These are phyloP conservation scores for Podaxis mareebaensis DNA, from an alignment of 768 basidiomycete genomes.

Conservation along the genomic window DNA sequence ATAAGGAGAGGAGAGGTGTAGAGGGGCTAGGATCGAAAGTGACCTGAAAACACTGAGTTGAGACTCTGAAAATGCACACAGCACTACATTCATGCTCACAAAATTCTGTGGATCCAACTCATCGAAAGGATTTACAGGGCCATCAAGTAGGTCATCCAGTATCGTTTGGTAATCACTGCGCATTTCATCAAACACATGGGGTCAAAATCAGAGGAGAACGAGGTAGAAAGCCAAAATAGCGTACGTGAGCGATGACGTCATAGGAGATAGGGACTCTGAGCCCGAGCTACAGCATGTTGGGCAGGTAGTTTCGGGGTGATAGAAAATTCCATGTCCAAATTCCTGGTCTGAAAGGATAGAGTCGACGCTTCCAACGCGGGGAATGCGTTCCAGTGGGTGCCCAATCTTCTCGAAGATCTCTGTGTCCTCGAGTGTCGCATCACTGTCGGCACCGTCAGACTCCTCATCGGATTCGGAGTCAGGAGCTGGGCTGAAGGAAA, in stretches of 20 bases:
- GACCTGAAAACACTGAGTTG: slow-evolving; percentile 23
- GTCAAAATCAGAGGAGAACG: slow-evolving; percentile 7
- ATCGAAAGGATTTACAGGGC: slow-evolving; percentile 24
- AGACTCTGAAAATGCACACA: slow-evolving; percentile 8
- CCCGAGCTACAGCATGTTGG: slow-evolving; percentile 21
- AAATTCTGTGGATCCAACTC: slow-evolving; percentile 21
- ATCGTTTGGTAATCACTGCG: slow-evolving; percentile 25
- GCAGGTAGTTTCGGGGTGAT: slow-evolving; percentile 20
- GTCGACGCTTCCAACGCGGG: slow-evolving; percentile 27
- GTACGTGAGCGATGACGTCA: slow-evolving; percentile 17
- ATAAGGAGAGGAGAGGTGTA: slow-evolving; percentile 24
- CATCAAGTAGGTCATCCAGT: slow-evolving; percentile 23
- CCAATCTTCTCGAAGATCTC: slow-evolving; percentile 28
- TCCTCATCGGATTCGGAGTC: slow-evolving; percentile 12
- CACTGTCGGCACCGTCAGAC: slow-evolving; percentile 25
- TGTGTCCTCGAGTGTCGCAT: slow-evolving; percentile 33
- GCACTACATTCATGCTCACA: slow-evolving; percentile 15
- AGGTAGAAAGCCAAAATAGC: slow-evolving; percentile 17
- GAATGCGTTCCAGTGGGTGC: slow-evolving; percentile 36
- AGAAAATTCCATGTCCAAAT: slow-evolving; percentile 15
- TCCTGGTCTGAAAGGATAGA: slow-evolving; percentile 24
- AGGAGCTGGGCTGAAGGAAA: background rate
- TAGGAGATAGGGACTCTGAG: slow-evolving; percentile 22
- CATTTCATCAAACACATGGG: background rate
- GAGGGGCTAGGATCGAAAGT: slow-evolving; percentile 28